Percentiles rank a stretch among this genome's conserved stretches.
Evolutionary conservation across 1,284 basidiomycete species (phyloP).

Genomic region (Puccinia horiana): DNA sequence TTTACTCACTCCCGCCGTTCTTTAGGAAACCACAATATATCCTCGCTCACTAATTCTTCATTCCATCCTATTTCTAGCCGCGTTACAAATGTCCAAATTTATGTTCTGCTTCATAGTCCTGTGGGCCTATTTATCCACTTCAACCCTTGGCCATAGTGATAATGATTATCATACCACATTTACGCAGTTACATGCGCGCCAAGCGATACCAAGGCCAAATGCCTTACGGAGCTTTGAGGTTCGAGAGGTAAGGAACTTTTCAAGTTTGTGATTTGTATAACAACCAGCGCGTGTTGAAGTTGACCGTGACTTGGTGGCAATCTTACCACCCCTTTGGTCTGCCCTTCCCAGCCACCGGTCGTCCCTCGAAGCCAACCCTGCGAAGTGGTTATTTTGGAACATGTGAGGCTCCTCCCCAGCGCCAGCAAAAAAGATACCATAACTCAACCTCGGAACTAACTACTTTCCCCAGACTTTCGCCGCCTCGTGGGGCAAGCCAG

Average conservation of each 20-base stretch:
- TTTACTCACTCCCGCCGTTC: too few relatives aligned
- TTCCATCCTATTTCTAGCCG: not conserved
- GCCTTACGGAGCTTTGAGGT: constrained; percentile 42
- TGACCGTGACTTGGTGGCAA: not conserved
- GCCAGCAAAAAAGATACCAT: too few relatives aligned
- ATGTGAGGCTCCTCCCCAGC: constrained; percentile 14
- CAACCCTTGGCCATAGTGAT: not conserved
- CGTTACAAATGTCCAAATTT: not conserved
- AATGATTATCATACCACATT: not conserved
- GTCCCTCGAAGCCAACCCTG: constrained; percentile 33
- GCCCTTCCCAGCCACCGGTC: constrained; percentile 21
- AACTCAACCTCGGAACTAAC: not conserved
- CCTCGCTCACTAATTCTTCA: not conserved
- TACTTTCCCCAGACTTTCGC: constrained; percentile 29
- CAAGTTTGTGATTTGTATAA: not conserved
- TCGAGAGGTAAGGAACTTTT: constrained; percentile 16
- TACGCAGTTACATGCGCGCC: constrained; percentile 2
- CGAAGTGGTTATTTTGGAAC: constrained; percentile 16
- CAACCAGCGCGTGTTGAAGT: not conserved
- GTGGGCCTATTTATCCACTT: not conserved
- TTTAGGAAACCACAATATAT: not conserved
- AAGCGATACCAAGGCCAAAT: constrained; percentile 15
- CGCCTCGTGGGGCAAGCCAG: constrained; percentile 35
- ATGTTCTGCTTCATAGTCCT: not conserved
- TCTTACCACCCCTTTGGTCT: not conserved